Evolutionary conservation across 169 alveolate genomes (phyloP), one percentile per base, ranked within the genome.

Genomic region (Cyclospora cayetanensis): DNA sequence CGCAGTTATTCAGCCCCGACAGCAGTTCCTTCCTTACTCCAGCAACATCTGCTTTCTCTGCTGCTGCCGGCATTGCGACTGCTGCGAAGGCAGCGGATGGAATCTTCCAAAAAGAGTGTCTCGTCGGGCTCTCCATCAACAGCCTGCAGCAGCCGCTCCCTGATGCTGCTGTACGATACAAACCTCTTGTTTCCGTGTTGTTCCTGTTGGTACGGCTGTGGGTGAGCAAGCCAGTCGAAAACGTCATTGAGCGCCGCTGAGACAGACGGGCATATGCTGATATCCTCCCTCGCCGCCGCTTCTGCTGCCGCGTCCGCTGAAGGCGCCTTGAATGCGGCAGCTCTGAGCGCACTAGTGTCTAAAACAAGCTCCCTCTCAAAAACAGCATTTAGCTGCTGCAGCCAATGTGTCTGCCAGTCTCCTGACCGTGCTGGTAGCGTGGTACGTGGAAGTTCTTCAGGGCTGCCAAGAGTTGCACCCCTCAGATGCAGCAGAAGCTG

Each of bases 51-150:
- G 34, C 70, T 55, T 9, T 31, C 29, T 9, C 70, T 55, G 70
- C 70, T 2, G 70, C 70, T 20, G n/a, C 70, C 25, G n/a, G 35
- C 25, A 31, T 31, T 55, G 70, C 29, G 18, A 31, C 70, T 55
- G 70, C 70, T 55, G 70, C 70, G 25, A 31, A 65, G 77, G 31
- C 77, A 65, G 72, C 72, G 72, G 11, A 60, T 60, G n/a, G 72
- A 9, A 25, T 60, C 72, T 60, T 60, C 72, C 25, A 60, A 34
- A 25, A 60, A 60, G 72, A 60, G 72, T 7, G 72, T 60, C n/a
- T 60, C 72, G 72, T 60, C 72, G 12, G 72, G 72, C 72, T 60
- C 72, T 60, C 72, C 72, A 22, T 60, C 72, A 60, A 22, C 72
- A 60, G 72, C 72, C 37, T 65, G 77, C 41, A 65, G 77, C 29